phyloP scores from a whole-genome alignment of 2,329 filamentous ascomycete genomes.

The Aureobasidium subglaciale region DNA sequence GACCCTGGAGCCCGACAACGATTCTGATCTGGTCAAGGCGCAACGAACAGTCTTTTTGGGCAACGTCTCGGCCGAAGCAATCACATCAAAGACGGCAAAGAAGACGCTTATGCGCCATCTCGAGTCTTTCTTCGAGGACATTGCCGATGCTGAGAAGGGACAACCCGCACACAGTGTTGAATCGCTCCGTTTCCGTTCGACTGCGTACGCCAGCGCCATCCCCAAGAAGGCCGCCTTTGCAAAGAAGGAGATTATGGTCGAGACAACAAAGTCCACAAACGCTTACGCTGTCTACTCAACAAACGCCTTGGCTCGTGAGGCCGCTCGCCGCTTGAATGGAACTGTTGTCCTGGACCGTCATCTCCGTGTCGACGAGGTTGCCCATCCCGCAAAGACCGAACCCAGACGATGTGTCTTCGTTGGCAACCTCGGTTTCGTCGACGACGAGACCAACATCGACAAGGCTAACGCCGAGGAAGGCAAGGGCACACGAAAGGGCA shows the following conservation, averaged over 20 bases:
- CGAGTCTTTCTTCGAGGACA: conserved; percentile 60
- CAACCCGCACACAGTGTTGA: conserved; percentile 64
- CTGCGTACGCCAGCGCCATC: conserved; percentile 71
- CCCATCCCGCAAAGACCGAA: conserved; percentile 75
- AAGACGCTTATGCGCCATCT: conserved; percentile 72
- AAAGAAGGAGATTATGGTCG: conserved; percentile 80
- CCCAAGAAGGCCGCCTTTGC: conserved; percentile 94
- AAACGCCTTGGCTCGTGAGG: conserved; percentile 64
- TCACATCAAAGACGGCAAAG: conserved; percentile 73
- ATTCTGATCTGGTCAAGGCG: conserved; percentile 70
- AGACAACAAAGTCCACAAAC: conserved; percentile 87
- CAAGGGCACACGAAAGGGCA: conserved; percentile 57
- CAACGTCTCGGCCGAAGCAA: conserved; percentile 78
- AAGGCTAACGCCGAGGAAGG: conserved; percentile 56
- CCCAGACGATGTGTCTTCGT: conserved; percentile 91
- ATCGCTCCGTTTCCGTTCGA: conserved; percentile 89
- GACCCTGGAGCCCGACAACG: conserved; percentile 36
- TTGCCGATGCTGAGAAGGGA: conserved; percentile 37
- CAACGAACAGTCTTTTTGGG: conserved; percentile 85
- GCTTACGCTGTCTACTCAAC: conserved; percentile 89
- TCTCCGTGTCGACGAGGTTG: conserved; percentile 81
- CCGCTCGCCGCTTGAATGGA: conserved; percentile 73
- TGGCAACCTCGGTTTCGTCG: conserved; percentile 91
- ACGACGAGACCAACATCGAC: conserved; percentile 70
- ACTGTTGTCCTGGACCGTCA: conserved; percentile 78